Base-by-base conservation (phyloP, 495 filamentous ascomycete species). In the Entonaema liquescens region DNA sequence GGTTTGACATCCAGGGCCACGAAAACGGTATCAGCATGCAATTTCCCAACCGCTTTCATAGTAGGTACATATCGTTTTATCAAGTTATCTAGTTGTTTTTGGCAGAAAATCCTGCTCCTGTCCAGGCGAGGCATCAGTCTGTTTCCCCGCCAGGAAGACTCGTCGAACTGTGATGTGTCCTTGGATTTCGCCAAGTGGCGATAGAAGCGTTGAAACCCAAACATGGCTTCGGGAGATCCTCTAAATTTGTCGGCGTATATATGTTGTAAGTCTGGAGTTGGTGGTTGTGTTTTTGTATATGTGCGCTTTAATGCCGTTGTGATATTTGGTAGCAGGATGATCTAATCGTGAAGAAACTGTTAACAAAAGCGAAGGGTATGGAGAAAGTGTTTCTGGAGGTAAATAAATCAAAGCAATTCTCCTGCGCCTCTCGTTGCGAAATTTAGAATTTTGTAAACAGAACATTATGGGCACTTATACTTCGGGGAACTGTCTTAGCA, bases 1-100 rank as follows among this genome's bases (percentile, higher is more conserved):
- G 68, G n/a, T 15, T 53, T 25, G 15, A 31, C 31, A 1, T 65
- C 44, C 3, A 70, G 11, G 11, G 61, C 56, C 11, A 70, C 29
- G 33, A 65, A 65, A 28, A 33, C 62, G 23, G 36, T 6, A 23
- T 40, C 11, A 5, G 25, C n/a, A 35, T 44, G 38, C 28, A 59
- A 21, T 2, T 57, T 65, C 25, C 23, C 26, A 6, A 70, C 12
- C 12, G 55, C 1, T 2, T 36, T 52, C 28, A 56, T 9, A 1
- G 67, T 52, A 19, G 53, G 54, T 25, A 67, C 19, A 28, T 67
- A 60, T 13, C 44, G 50, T 9, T 9, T 21, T 19, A 15, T 4
- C 25, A 67, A 42, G 0, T 53, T 1, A 3, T 23, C 8, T 5
- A 44, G 50, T 17, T 26, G 58, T 17, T 11, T 5, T 6, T 1